phyloP scores from a whole-genome alignment of 2,329 filamentous ascomycete genomes.

The Parascedosporium putredinis region DNA sequence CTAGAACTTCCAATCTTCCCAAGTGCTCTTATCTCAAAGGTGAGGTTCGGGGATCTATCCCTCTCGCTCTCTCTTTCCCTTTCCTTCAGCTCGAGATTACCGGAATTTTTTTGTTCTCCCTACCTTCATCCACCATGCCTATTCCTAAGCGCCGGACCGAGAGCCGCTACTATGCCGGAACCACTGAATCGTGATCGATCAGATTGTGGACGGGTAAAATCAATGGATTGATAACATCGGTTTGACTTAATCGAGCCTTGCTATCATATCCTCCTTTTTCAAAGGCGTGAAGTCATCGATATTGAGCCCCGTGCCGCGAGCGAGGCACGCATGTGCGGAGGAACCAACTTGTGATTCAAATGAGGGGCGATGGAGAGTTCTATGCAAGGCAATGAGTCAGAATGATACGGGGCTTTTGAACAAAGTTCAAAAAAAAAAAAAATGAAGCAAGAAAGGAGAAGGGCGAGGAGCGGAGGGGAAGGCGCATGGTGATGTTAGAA shows the following conservation, averaged over 20 bases:
- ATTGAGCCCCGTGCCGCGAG: constrained; percentile 74
- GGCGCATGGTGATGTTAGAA: no score
- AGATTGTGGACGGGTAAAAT: not conserved
- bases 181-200: constrained; percentile 3
- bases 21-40: not conserved
- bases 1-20: constrained; percentile 6
- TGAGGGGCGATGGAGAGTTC: constrained; percentile 92
- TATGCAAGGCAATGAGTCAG: constrained; percentile 26
- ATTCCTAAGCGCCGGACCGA: not conserved
- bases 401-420: not conserved
- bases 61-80: not conserved
- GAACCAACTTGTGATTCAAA: constrained; percentile 81
- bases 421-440: constrained; percentile 2
- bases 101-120: not conserved
- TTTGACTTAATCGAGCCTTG: constrained; percentile 72
- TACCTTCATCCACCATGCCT: not conserved
- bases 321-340: constrained; percentile 64
- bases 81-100: constrained; percentile 7
- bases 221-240: not conserved
- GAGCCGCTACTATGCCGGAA: not conserved
- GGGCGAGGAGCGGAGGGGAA: no score
- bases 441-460: not conserved
- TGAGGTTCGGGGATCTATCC: not conserved
- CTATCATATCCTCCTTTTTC: constrained; percentile 93
- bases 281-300: constrained; percentile 90